Conservation (phyloP, 2,329 filamentous ascomycete genomes). For the Sporothrix mexicana region DNA sequence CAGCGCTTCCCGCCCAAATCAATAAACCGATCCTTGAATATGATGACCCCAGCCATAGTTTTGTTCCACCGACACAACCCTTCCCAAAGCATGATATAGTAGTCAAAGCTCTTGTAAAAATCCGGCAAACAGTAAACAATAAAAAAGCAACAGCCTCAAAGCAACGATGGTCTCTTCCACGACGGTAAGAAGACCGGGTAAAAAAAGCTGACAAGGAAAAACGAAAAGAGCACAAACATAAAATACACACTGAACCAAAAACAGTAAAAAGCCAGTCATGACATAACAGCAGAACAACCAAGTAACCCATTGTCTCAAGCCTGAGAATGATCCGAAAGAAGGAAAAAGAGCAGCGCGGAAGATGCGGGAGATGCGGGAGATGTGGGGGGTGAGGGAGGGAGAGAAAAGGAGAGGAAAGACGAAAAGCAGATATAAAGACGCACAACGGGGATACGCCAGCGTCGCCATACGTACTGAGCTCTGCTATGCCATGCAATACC, state of each 20-base stretch:
- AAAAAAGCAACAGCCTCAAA: constrained; percentile 17
- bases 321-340: constrained; percentile 1
- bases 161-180: constrained; percentile 13
- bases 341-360: background rate
- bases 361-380: background rate
- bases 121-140: constrained; percentile 12
- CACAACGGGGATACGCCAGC: constrained; percentile 23
- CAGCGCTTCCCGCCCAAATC: constrained; percentile 19
- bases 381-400: background rate
- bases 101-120: constrained; percentile 24
- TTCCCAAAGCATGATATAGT: constrained; percentile 30
- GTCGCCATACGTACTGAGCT: constrained; percentile 26
- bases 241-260: constrained; percentile 26
- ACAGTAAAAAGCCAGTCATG: constrained; percentile 27
- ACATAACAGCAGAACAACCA: constrained; percentile 16
- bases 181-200: background rate
- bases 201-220: constrained; percentile 31
- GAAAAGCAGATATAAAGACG: constrained; percentile 16
- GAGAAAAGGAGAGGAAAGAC: constrained; percentile 1
- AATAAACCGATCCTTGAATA: background rate
- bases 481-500: constrained; percentile 21
- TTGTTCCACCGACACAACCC: constrained; percentile 17
- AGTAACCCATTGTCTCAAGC: constrained; percentile 27
- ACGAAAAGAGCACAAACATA: constrained; percentile 1
- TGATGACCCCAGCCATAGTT: constrained; percentile 1